Evolutionary conservation across 148 eudicot species (phyloP).

Genomic region (Rhododendron williamsianum): DNA sequence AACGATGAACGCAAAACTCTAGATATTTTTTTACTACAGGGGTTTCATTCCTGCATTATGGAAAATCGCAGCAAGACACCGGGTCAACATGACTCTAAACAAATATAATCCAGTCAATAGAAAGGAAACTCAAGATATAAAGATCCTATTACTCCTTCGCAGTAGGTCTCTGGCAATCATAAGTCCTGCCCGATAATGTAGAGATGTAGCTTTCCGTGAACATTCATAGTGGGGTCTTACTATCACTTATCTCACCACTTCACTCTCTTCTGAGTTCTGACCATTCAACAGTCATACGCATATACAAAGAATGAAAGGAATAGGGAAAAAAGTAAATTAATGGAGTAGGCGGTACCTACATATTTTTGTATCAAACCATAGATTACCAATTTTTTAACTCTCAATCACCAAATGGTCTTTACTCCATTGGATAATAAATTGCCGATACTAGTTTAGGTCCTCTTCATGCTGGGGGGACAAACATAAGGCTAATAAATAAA

Average conservation of each 20-base stretch:
- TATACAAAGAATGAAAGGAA: background rate
- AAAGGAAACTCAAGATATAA: background rate
- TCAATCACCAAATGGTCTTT: background rate
- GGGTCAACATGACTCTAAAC: background rate
- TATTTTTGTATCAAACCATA: background rate
- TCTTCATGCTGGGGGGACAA: background rate
- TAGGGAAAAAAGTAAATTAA: background rate
- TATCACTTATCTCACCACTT: background rate
- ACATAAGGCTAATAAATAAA: background rate
- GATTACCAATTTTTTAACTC: background rate
- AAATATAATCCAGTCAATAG: background rate
- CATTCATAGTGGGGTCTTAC: background rate
- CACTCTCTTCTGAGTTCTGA: background rate
- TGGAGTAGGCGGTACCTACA: background rate
- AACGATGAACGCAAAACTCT: slow-evolving; percentile 82
- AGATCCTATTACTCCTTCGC: background rate
- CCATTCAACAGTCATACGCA: background rate
- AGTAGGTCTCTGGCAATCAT: background rate
- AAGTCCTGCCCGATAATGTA: background rate
- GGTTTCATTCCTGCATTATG: slow-evolving; percentile 81
- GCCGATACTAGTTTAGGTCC: background rate
- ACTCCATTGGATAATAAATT: background rate
- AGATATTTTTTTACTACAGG: slow-evolving; percentile 92
- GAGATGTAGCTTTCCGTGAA: background rate
- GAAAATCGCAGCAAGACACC: background rate